phyloP scores from a whole-genome alignment of 2,329 filamentous ascomycete species.

The Colletotrichum noveboracense region DNA sequence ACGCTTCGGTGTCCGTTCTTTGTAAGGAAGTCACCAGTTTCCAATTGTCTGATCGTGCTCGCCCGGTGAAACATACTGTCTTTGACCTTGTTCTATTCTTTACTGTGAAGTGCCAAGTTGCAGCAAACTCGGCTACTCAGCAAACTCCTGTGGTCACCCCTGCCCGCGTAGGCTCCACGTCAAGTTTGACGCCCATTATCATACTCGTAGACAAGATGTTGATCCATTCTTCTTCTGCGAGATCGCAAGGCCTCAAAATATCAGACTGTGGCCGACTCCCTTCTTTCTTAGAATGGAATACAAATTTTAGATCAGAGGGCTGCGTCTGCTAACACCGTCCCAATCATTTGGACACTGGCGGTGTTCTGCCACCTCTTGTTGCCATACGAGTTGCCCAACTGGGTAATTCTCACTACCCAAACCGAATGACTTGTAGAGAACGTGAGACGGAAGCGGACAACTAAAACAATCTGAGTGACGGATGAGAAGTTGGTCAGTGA shows the following conservation, averaged over 20 bases:
- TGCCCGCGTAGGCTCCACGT: background rate
- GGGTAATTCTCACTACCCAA: background rate
- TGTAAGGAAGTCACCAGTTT: background rate
- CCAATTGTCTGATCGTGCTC: background rate
- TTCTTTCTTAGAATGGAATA: background rate
- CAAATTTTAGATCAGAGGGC: rapidly evolving
- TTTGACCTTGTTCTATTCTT: background rate
- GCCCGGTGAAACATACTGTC: background rate
- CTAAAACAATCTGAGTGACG: background rate
- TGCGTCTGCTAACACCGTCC: background rate
- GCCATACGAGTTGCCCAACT: background rate
- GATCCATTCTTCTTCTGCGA: rapidly evolving
- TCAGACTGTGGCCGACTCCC: background rate
- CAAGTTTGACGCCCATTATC: rapidly evolving
- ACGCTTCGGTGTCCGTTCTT: background rate
- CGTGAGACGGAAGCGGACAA: rapidly evolving
- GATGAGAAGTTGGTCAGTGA: background rate
- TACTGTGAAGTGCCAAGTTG: background rate
- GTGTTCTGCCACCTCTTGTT: background rate
- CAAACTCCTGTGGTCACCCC: background rate
- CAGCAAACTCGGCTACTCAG: rapidly evolving
- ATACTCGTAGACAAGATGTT: rapidly evolving
- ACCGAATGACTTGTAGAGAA: too few relatives aligned
- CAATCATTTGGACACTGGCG: background rate
- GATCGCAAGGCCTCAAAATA: background rate